Percentiles rank a stretch among this genome's conserved stretches.
These are phyloP conservation scores for Exserohilum rostratum DNA, from an alignment of 2,329 filamentous ascomycete species.

Conservation along the genomic window DNA sequence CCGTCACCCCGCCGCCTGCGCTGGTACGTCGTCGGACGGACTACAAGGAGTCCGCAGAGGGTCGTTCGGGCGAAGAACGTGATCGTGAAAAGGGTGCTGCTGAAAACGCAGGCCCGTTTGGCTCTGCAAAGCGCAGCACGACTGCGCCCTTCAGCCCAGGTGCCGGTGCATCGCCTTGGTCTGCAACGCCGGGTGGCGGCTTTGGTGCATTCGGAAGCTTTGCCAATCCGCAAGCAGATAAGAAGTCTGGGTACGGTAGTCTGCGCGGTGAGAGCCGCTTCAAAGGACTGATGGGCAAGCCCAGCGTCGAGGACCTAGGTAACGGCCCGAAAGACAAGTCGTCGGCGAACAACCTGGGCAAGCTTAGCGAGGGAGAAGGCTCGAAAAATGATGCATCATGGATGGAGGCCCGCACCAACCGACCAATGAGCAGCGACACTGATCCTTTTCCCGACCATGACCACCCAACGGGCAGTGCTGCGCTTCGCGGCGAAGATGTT, in stretches of 20 bases:
- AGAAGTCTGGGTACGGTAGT: conserved; percentile 70
- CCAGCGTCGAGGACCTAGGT: conserved; percentile 69
- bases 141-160: conserved; percentile 61
- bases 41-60: conserved; percentile 58
- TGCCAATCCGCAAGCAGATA: conserved; percentile 66
- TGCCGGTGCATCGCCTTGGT: conserved; percentile 62
- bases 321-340: conserved; percentile 61
- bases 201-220: conserved; percentile 91
- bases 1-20: conserved; percentile 65
- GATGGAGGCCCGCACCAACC: conserved; percentile 56
- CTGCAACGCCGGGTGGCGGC: conserved; percentile 64
- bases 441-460: conserved; percentile 76
- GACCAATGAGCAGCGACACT: conserved; percentile 66
- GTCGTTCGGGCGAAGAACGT: conserved; percentile 56
- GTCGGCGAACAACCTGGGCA: conserved; percentile 59
- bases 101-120: conserved; percentile 56
- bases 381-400: conserved; percentile 58
- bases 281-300: conserved; percentile 82
- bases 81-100: conserved; percentile 54
- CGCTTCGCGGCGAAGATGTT: conserved; percentile 76
- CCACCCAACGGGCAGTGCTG: conserved; percentile 69
- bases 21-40: conserved; percentile 68
- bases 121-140: conserved; percentile 61
- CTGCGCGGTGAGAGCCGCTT: conserved; percentile 79
- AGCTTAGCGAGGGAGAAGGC: conserved; percentile 59